Conservation (phyloP, 1,284 basidiomycete genomes). For the Puccinia sorghi region DNA sequence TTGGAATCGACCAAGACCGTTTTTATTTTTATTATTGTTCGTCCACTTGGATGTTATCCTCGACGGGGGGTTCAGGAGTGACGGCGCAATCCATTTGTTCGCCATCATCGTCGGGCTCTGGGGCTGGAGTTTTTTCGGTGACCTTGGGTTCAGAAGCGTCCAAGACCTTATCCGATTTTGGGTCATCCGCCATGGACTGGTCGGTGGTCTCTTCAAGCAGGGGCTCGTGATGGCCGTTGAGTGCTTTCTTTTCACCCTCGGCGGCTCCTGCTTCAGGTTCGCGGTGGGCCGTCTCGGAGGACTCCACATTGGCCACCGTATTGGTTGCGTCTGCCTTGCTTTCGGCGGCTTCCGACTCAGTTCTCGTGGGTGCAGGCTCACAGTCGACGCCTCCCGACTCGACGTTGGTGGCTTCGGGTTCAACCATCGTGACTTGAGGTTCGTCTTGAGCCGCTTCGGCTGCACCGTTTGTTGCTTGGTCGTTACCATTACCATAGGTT, state of each 20-base stretch:
- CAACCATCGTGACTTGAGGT: background rate
- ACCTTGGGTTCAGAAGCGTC: slow-evolving; percentile 6
- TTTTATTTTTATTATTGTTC: background rate
- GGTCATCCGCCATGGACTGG: background rate
- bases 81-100: slow-evolving; percentile 28
- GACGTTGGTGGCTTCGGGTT: background rate
- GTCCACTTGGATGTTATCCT: background rate
- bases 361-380: background rate
- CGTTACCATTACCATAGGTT: slow-evolving; percentile 15
- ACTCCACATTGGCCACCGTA: no score
- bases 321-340: background rate
- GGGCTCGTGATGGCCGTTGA: slow-evolving; percentile 14
- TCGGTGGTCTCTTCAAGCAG: slow-evolving; percentile 14
- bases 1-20: background rate
- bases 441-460: background rate
- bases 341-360: no score
- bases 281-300: background rate
- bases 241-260: background rate
- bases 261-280: background rate
- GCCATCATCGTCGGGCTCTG: background rate
- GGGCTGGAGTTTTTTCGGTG: background rate
- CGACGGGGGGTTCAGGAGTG: background rate
- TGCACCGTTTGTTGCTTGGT: background rate
- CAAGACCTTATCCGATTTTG: background rate
- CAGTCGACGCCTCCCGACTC: background rate